These are phyloP conservation scores for Penicillium sp. DNA, from an alignment of 2,329 filamentous ascomycete genomes.

Conservation along the genomic window DNA sequence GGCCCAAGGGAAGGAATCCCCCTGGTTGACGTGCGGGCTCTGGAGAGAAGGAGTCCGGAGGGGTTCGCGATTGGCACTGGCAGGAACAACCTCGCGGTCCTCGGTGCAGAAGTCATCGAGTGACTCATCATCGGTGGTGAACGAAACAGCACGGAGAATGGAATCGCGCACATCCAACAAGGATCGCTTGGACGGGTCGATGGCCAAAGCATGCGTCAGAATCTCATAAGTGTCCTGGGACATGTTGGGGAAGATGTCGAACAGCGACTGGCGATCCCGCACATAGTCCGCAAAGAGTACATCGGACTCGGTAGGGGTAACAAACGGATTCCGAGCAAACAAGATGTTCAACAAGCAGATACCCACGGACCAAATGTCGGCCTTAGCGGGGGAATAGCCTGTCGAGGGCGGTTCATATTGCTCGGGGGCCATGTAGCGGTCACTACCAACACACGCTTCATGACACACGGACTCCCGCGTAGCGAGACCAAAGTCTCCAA, in stretches of 20 bases:
- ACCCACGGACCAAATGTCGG: constrained; percentile 95
- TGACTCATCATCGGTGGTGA: constrained; percentile 87
- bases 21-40: constrained; percentile 71
- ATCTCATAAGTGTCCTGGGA: constrained; percentile 97
- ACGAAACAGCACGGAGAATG: constrained; percentile 75
- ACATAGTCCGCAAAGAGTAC: constrained; percentile 90
- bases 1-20: constrained; percentile 88
- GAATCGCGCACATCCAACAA: constrained; percentile 72
- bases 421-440: constrained; percentile 98
- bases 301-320: constrained; percentile 83
- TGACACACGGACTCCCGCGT: constrained; percentile 86
- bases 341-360: constrained; percentile 95
- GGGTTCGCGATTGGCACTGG: constrained; percentile 84
- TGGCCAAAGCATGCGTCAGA: constrained; percentile 80
- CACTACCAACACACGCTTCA: constrained; percentile 91
- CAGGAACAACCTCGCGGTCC: constrained; percentile 71
- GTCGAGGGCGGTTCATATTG: constrained; percentile 85
- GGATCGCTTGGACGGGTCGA: constrained; percentile 87
- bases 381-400: constrained; percentile 88
- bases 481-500: constrained; percentile 92
- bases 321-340: constrained; percentile 95
- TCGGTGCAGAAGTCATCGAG: constrained; percentile 91
- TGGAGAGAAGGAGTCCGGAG: constrained; percentile 93
- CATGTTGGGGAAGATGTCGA: constrained; percentile 98
- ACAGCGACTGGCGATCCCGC: constrained; percentile 88